A percentile compares a stretch with the other conserved stretches of the same genome.
These are phyloP conservation scores for Biancaea sappan DNA, from an alignment of 306 rosid species.

Conservation along the genomic window DNA sequence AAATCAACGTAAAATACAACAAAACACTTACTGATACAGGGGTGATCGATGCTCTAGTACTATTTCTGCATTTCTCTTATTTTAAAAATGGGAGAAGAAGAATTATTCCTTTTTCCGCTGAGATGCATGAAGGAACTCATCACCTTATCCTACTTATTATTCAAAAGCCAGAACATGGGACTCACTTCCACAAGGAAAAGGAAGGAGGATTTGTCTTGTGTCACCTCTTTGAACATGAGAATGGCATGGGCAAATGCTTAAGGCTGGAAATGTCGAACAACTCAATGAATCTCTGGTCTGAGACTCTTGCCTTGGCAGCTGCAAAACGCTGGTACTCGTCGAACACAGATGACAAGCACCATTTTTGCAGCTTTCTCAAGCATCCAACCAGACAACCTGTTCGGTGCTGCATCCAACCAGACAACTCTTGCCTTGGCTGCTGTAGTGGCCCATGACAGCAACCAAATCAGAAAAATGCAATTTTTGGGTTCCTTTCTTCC, in stretches of 20 bases:
- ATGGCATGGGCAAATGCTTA: conserved; percentile 71
- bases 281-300: conserved; percentile 97
- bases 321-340: conserved; percentile 96
- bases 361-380: conserved; percentile 84
- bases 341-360: conserved; percentile 94
- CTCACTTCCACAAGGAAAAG: conserved; percentile 50
- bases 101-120: conserved; percentile 51
- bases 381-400: conserved; percentile 98
- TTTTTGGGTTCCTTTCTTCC: too few species aligned
- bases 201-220: conserved; percentile 36
- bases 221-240: conserved; percentile 73
- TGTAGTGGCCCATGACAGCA: too few species aligned
- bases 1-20: not conserved
- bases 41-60: conserved; percentile 8
- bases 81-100: conserved; percentile 39
- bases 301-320: conserved; percentile 93
- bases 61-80: conserved; percentile 23
- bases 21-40: conserved; percentile 6
- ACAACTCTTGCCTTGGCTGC: too few species aligned
- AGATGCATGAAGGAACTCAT: conserved; percentile 61
- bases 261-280: conserved; percentile 81
- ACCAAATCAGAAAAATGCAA: too few species aligned
- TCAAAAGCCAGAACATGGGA: conserved; percentile 29
- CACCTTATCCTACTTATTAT: conserved; percentile 60
- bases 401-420: conserved; percentile 85